Base-by-base conservation (phyloP, 1,284 basidiomycete species). In the Mycena citricolor region DNA sequence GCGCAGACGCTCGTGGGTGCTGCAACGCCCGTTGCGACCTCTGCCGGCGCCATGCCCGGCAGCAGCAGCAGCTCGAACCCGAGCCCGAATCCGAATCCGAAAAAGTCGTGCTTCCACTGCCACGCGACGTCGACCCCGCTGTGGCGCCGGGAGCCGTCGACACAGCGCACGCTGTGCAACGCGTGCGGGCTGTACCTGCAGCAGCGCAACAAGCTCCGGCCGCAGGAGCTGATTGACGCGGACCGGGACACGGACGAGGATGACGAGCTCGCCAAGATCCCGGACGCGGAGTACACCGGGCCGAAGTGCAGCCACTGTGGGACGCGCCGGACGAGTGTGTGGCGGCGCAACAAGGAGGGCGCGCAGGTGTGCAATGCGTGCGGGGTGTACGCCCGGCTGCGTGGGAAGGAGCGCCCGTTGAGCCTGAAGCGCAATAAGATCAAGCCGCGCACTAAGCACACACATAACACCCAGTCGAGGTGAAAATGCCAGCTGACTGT, bases 321-420 rank as follows among this genome's bases (percentile, higher is more conserved):
- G 14, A 46, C 44, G 12, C 31, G 32, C 39, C 21, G 17, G 30
- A 40, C 39, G 19, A 31, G 28, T 23, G 39, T 40, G 11, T 40
- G 39, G 39, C 36, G 44, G 19, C 36, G 44, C 23, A 33, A 31
- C 37, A 39, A 40, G 24, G 16, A 14, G 13, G 44, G 44, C 14
- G 28, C 19, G 5, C 44, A 24, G 19, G 21, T 46, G 4, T 46
- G 44, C 37, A 46, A 46, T 31, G 44, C 44, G 26, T 46, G 44
- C 16, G 44, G 44, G 20, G 44, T 46, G 14, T 32, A 32, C 22
- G 16, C n/a, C 12, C 30, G 44, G 2, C 19, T 47, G 14, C 25
- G 32, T 21, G 44, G 44, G n/a, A 47, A 47, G 33, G 44, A 41
- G 20, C 38, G 44, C 10, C 44, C 44, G 38, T 32, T 47, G 29